phyloP scores from a whole-genome alignment of 31 red algal genomes.

The Asparagopsis taxiformis region DNA sequence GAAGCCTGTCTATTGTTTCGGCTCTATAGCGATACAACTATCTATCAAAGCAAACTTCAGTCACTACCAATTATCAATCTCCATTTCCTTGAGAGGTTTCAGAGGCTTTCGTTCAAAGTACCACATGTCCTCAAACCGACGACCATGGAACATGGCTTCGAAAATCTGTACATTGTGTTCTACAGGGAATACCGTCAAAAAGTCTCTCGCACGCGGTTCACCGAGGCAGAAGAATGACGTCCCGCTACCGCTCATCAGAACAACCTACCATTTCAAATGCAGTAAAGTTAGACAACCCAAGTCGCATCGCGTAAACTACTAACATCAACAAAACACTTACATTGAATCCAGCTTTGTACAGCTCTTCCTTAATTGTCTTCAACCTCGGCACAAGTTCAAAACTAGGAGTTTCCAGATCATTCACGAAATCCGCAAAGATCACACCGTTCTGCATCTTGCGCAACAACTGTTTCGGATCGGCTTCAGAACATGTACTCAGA shows the following conservation, averaged over 20 bases:
- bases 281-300: too few species aligned
- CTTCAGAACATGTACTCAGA: slow-evolving; percentile 29
- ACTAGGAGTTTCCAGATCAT: slow-evolving; percentile 90
- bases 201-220: slow-evolving; percentile 30
- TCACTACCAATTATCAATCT: not conserved
- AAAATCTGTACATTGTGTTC: slow-evolving; percentile 58
- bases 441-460: slow-evolving; percentile 59
- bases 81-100: slow-evolving; percentile 19
- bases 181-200: slow-evolving; percentile 41
- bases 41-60: too few species aligned
- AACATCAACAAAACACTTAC: slow-evolving; percentile 56
- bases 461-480: slow-evolving; percentile 55
- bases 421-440: slow-evolving; percentile 68
- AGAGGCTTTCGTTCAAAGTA: slow-evolving; percentile 49
- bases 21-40: too few species aligned
- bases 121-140: slow-evolving; percentile 48
- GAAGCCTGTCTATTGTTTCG: too few species aligned
- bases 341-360: slow-evolving; percentile 79
- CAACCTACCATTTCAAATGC: too few species aligned
- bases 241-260: slow-evolving; percentile 97
- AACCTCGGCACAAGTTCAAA: slow-evolving; percentile 79
- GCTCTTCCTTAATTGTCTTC: slow-evolving; percentile 62
- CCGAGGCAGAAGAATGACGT: slow-evolving; percentile 94
- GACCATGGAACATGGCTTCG: slow-evolving; percentile 50
- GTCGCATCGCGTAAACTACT: not conserved